These are phyloP conservation scores for Litchi chinensis DNA, from an alignment of 345 rosid species.

Conservation along the genomic window DNA sequence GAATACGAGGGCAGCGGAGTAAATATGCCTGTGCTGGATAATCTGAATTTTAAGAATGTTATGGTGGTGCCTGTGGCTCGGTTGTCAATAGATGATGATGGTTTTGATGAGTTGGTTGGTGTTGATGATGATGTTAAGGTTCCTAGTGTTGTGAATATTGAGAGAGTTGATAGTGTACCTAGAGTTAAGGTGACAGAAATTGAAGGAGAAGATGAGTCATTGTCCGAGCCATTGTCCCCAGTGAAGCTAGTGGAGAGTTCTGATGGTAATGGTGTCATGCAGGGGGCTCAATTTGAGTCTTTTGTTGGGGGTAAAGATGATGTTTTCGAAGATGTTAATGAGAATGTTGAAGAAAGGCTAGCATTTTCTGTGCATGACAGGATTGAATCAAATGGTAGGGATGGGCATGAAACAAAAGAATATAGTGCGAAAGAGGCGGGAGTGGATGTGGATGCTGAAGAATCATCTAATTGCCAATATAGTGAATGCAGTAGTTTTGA, in stretches of 20 bases:
- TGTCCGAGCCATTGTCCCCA: slow-evolving; percentile 5
- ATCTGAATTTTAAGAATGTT: slow-evolving; percentile 23
- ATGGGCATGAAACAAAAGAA: slow-evolving; percentile 1
- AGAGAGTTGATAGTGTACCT: slow-evolving; percentile 27
- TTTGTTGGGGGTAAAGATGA: slow-evolving; percentile 23
- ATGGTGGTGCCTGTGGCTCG: slow-evolving; percentile 49
- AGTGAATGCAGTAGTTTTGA: slow-evolving; percentile 14
- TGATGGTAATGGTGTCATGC: slow-evolving; percentile 6
- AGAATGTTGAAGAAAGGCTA: slow-evolving; percentile 26
- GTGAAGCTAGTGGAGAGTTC: slow-evolving; percentile 7
- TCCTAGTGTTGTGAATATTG: slow-evolving; percentile 24
- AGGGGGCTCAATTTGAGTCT: slow-evolving; percentile 13
- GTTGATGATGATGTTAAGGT: slow-evolving; percentile 46
- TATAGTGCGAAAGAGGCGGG: slow-evolving; percentile 15
- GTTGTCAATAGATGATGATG: slow-evolving; percentile 71
- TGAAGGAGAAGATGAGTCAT: slow-evolving; percentile 25
- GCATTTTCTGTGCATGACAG: slow-evolving; percentile 7
- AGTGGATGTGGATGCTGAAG: slow-evolving; percentile 11
- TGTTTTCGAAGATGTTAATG: slow-evolving; percentile 14
- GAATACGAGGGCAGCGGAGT: slow-evolving; percentile 26
- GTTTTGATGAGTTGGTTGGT: slow-evolving; percentile 32
- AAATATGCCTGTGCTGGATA: slow-evolving; percentile 24
- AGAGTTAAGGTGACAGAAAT: slow-evolving; percentile 23
- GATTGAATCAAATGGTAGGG: not conserved
- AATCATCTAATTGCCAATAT: slow-evolving; percentile 3